Evolutionary conservation across 73 alveolate species (phyloP), one percentile per base, ranked within the genome.

Genomic region (Effrenium voratum): DNA sequence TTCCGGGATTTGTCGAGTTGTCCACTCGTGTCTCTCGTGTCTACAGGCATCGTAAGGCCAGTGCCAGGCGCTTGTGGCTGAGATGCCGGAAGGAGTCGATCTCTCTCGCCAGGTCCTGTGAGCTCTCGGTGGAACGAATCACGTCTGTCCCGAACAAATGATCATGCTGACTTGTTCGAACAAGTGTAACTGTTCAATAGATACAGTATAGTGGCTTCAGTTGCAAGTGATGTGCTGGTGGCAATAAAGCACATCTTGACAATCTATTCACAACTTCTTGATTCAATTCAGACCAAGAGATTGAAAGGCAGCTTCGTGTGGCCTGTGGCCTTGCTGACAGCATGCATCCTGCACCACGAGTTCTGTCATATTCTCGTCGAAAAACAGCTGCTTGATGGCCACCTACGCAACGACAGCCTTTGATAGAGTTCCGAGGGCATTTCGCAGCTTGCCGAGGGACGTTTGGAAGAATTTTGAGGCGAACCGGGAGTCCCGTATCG

Each of bases 371-470:
- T 68, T 91, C 90, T 91, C 88, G 44, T 91, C 98, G 26, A 68
- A 91, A 60, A 91, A 91, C 76, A 91, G n/a, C 46, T 91, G 98
- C 79, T 91, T 91, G 98, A 91, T 91, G 44, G 98, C 98, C 49
- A 91, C 98, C 98, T 91, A 77, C 52, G 5, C 30, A 55, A 12
- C 30, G 12, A 12, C 22, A 12, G 68, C 68, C 30, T 55, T 55
- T 55, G 12, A 12, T 55, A 55, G 12, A 15, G 12, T 55, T 55
- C 22, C 22, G 30, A 55, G 68, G 68, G 12, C 22, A 15, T 12
- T 55, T 55, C 68, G 68, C 12, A 55, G 12, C 68, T 1, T 36
- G 28, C 38, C 52, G 55, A 0, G 15, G 19, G 52, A n/a, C 26
- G 44, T 55, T 22, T 15, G 68, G 30, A 55, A 12, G 22, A 55